Evolutionary conservation across 2,329 filamentous ascomycete species (phyloP), one percentile per base, ranked within the genome.

Genomic region (Stachybotrys chlorohalonatus): DNA sequence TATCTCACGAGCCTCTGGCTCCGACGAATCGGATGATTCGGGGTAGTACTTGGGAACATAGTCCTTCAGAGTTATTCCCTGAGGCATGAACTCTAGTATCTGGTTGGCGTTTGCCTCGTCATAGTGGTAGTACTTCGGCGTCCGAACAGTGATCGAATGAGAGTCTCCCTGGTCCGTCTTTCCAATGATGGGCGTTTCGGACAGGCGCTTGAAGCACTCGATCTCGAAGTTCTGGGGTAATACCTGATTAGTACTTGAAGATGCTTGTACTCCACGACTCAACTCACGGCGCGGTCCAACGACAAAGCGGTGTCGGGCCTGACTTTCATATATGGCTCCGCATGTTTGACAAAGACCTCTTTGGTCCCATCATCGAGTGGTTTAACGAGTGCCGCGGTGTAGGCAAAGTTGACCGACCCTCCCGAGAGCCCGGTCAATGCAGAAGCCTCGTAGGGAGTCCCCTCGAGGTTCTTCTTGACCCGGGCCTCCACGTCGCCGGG

Each of bases 21-120:
- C 49, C 31, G 51, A 55, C 11, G 51, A 52, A 13, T 56, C 56
- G 3, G 53, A 47, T 16, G 53, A n/a, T 17, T 8, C 7, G 15
- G 46, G 7, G 46, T 48, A 48, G n/a, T 48, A 48, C 15, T 48
- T 48, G 46, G n/a, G 46, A 48, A 48, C 46, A 48, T 48, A 48
- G 17, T 48, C 46, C 46, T 48, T 48, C 46, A 48, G 46, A 48
- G 46, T 48, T 7, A 48, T 48, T n/a, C 46, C 46, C 15, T 48
- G 46, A n/a, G 46, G 46, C 46, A 16, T 7, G n/a, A 48, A 48
- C 15, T 48, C 46, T 15, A 48, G 46, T 7, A 48, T 7, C 46
- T 16, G 46, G 46, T 48, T 48, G 46, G 46, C 7, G 46, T 48
- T 48, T 7, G 7, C 17, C 46, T 48, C 46, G 17, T 48, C 46